Conservation (phyloP, 2,329 filamentous ascomycete genomes). For the Aspergillus fischeri region DNA sequence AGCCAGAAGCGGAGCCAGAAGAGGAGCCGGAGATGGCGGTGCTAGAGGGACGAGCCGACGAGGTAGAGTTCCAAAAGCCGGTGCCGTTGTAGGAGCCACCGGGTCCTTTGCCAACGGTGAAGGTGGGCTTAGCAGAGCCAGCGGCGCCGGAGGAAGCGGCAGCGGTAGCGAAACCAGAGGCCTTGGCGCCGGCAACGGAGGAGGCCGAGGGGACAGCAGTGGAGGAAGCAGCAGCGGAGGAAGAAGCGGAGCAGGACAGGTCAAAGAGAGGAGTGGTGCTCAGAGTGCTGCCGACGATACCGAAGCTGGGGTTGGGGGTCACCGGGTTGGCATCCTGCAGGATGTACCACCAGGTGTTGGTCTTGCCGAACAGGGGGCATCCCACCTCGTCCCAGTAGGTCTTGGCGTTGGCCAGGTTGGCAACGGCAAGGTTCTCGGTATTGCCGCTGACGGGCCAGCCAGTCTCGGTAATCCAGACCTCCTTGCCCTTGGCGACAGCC, state of each 20-base stretch:
- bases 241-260: conserved; percentile 31
- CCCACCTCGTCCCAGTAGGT: conserved; percentile 77
- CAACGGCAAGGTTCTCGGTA: conserved; percentile 57
- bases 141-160: not conserved
- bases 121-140: conserved; percentile 8
- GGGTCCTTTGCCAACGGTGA: not conserved
- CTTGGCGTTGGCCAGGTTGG: conserved; percentile 65
- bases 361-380: conserved; percentile 52
- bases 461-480: conserved; percentile 83
- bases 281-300: conserved; percentile 31
- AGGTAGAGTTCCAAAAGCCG: conserved; percentile 15
- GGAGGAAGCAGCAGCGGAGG: conserved; percentile 10
- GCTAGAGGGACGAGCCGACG: not conserved
- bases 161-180: not conserved
- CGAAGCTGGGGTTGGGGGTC: conserved; percentile 38
- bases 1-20: conserved; percentile 16
- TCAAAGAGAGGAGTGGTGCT: conserved; percentile 37
- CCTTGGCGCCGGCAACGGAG: conserved; percentile 15
- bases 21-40: conserved; percentile 21
- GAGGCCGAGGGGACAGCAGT: conserved; percentile 11
- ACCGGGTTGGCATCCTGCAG: conserved; percentile 31
- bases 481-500: conserved; percentile 59
- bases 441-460: conserved; percentile 76
- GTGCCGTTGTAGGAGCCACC: conserved; percentile 9
- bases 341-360: conserved; percentile 44